Base-by-base conservation (phyloP, 805 yeast genomes). In the Yamadazyma sp. region DNA sequence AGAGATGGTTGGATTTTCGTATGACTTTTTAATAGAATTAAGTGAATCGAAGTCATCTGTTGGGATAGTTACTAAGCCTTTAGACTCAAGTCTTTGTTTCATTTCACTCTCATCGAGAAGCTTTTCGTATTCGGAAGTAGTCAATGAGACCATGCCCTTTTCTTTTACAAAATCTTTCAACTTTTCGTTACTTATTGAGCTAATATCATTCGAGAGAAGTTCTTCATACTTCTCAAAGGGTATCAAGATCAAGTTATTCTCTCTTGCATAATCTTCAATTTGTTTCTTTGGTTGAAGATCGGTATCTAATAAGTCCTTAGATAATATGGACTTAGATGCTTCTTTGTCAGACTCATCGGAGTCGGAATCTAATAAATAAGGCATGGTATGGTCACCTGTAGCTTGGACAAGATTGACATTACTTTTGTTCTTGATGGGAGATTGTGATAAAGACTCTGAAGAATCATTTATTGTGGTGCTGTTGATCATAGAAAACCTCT, bases 11-110 rank as follows among this genome's bases (percentile, higher is more conserved):
- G 70, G 70, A 2, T 33, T 24, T 9, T 36, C 23, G 33, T 40
- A 53, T n/a, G 38, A 37, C 6, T 39, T 23, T 7, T 34, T 34
- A 1, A 35, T 39, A 3, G 19, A 13, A 15, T 35, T 28, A 31
- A 60, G 46, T 7, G 45, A 36, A 10, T 49, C 38, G 11, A 45
- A 10, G 40, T 49, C 52, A 3, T 39, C 43, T 3, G 29, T 24
- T 3, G 69, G 60, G 8, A 66, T 35, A 2, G 65, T 53, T 2
- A 60, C 58, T 22, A 67, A 48, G 1, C 71, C 70, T 30, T 45
- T 52, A 4, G 53, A 37, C 23, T 44, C 44, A 22, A 67, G 48
- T 31, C 45, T 55, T 22, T 46, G 47, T 33, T 47, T 48, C 71
- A 67, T 65, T 31, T 57, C 62, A 12, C 52, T 45, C 38, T 65